A percentile compares a stretch with the other conserved stretches of the same genome.
Conservation (phyloP, 306 rosid genomes). For the Casuarina cunninghamiana region DNA sequence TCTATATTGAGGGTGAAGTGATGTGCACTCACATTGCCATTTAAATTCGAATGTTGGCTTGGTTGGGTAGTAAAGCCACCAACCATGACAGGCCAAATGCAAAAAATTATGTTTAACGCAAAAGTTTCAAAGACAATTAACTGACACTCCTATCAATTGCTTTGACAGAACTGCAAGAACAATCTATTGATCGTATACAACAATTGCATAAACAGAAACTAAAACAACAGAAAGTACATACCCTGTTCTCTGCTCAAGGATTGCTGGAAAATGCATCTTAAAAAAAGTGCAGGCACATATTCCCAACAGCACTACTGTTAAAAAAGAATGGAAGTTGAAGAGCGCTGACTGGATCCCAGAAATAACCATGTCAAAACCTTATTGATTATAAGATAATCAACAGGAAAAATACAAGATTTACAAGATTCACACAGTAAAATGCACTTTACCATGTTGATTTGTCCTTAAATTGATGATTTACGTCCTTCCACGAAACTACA, state of each 20-base stretch:
- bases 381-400: background rate
- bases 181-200: background rate
- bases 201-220: background rate
- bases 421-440: background rate
- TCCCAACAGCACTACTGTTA: slow-evolving; percentile 47
- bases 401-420: background rate
- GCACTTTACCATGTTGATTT: slow-evolving; percentile 28
- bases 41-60: background rate
- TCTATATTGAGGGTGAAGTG: background rate
- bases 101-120: background rate
- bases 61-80: background rate
- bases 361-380: slow-evolving; percentile 23
- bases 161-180: background rate
- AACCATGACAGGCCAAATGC: background rate
- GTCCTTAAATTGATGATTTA: slow-evolving; percentile 15
- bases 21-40: background rate
- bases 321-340: slow-evolving; percentile 54
- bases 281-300: slow-evolving; percentile 52
- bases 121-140: background rate
- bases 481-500: slow-evolving; percentile 25
- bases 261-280: slow-evolving; percentile 55
- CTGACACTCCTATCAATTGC: background rate
- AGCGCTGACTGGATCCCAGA: slow-evolving; percentile 47
- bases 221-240: slow-evolving; percentile 16
- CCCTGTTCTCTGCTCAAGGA: slow-evolving; percentile 55